These are phyloP conservation scores for Hansenula lynferdii DNA, from an alignment of 1,139 yeast genomes.

Conservation along the genomic window DNA sequence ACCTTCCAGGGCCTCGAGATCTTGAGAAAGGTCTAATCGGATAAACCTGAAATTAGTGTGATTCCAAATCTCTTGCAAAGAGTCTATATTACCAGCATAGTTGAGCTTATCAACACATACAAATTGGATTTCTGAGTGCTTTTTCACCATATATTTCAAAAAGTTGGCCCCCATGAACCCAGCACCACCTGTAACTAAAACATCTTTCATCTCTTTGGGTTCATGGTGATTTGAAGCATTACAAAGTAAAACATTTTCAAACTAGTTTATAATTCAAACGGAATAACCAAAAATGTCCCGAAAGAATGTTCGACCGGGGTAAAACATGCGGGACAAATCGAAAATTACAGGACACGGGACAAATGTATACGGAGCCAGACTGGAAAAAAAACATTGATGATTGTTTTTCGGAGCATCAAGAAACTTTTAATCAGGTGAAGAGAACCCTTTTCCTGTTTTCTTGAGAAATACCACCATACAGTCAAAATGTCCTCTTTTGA, in stretches of 20 bases:
- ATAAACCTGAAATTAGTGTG: slow-evolving; percentile 25
- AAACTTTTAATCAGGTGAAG: no score
- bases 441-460: background rate
- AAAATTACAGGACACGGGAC: no score
- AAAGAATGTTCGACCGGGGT: no score
- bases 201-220: slow-evolving; percentile 1
- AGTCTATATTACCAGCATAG: slow-evolving; percentile 27
- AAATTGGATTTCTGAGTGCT: slow-evolving; percentile 36
- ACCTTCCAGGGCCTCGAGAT: slow-evolving; percentile 20
- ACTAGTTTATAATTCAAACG: no score
- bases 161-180: slow-evolving; percentile 38
- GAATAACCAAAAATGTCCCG: no score
- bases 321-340: no score
- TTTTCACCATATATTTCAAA: slow-evolving; percentile 33
- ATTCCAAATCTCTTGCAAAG: slow-evolving; percentile 26
- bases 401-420: no score
- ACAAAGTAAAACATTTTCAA: no score
- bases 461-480: no score
- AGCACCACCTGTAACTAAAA: slow-evolving; percentile 1
- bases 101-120: slow-evolving; percentile 46
- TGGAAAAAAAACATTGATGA: no score
- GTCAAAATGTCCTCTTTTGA: slow-evolving; percentile 32
- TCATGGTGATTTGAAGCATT: background rate
- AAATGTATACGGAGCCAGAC: no score
- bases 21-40: slow-evolving; percentile 35